phyloP scores from a whole-genome alignment of 495 filamentous ascomycete genomes.

The Choiromyces venosus region DNA sequence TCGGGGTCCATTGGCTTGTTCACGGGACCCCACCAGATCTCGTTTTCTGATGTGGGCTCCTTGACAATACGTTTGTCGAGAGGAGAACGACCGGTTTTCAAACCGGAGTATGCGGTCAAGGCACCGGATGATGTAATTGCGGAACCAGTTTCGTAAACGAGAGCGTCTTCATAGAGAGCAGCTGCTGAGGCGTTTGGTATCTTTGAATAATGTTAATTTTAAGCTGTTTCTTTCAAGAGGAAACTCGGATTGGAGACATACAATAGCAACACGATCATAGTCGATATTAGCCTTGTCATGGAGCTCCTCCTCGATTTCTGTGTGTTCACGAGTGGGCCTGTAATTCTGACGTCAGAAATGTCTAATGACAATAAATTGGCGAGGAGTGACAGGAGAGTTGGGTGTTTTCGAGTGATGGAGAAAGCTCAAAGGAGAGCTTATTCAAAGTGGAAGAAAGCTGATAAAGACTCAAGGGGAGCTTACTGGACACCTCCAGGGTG shows the following conservation, averaged over 20 bases:
- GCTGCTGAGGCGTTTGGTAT: slow-evolving; percentile 87
- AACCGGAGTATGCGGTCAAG: slow-evolving; percentile 92
- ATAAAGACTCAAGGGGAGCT: slow-evolving; percentile 44
- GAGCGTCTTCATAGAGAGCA: slow-evolving; percentile 96
- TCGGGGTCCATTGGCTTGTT: slow-evolving; percentile 98
- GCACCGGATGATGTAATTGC: slow-evolving; percentile 94
- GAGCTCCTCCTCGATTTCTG: slow-evolving; percentile 93
- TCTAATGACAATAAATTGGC: slow-evolving; percentile 13
- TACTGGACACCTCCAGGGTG: slow-evolving; percentile 91
- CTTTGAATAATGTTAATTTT: slow-evolving; percentile 46
- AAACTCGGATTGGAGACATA: slow-evolving; percentile 48
- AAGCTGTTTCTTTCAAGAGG: slow-evolving; percentile 5
- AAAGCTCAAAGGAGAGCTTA: slow-evolving; percentile 2
- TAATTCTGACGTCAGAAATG: slow-evolving; percentile 29
- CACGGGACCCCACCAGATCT: slow-evolving; percentile 97
- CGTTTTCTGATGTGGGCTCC: slow-evolving; percentile 78
- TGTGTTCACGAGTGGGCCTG: slow-evolving; percentile 81
- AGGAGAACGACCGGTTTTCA: slow-evolving; percentile 95
- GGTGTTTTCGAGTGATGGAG: background rate
- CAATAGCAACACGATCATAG: slow-evolving; percentile 97
- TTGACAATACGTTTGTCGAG: slow-evolving; percentile 95
- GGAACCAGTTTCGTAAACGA: slow-evolving; percentile 96
- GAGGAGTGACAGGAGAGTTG: slow-evolving; percentile 21
- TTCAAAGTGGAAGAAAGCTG: background rate
- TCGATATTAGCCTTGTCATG: slow-evolving; percentile 99